Conservation (phyloP, 345 rosid genomes). For the Citropsis articulata region DNA sequence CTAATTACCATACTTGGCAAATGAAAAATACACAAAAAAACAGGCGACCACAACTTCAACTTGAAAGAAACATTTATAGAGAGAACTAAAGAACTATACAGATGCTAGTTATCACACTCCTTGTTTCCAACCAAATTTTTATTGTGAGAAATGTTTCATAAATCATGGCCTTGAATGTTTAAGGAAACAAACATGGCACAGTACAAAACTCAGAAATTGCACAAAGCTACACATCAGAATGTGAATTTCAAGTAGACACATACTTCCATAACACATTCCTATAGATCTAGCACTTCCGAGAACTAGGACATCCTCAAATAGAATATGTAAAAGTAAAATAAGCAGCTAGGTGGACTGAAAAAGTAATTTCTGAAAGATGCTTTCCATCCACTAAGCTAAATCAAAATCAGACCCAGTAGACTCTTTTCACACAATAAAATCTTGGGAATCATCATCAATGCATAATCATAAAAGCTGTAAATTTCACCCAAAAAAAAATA, state of each 20-base stretch:
- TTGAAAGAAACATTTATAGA: not conserved
- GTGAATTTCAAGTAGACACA: not conserved
- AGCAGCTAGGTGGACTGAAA: not conserved
- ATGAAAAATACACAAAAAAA: too few species aligned
- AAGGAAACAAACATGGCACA: not conserved
- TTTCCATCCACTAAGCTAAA: not conserved
- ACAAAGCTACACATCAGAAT: not conserved
- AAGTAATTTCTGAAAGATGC: not conserved
- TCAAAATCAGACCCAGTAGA: not conserved
- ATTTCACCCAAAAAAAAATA: not conserved
- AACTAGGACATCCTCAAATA: not conserved
- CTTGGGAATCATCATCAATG: not conserved
- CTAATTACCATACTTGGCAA: not conserved
- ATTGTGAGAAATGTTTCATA: not conserved
- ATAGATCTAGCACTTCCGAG: not conserved
- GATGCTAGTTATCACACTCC: not conserved
- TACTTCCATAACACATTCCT: not conserved
- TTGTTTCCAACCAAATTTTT: not conserved
- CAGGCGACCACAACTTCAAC: not conserved
- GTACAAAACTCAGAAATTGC: not conserved
- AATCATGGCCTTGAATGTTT: too few species aligned
- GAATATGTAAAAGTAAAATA: not conserved
- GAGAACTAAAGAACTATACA: too few species aligned
- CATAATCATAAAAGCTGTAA: not conserved
- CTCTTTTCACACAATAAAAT: not conserved